Conservation (phyloP, 2,329 filamentous ascomycete genomes). For the Ramularia endophylla region DNA sequence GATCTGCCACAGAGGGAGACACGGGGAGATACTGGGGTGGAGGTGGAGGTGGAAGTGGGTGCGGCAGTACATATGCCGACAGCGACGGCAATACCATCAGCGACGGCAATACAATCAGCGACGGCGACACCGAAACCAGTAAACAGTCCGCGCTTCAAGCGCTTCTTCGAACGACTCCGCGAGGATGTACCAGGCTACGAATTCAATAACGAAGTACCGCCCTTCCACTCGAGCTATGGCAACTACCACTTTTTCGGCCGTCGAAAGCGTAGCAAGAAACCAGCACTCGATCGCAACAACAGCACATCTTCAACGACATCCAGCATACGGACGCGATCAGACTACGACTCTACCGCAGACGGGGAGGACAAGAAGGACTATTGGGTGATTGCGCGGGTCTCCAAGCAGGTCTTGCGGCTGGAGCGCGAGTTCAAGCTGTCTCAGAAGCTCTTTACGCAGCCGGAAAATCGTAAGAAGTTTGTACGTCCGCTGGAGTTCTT, state of each 20-base stretch:
- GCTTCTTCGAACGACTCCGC: slow-evolving; percentile 30
- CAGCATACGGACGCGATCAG: slow-evolving; percentile 22
- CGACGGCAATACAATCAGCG: no score
- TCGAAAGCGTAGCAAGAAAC: slow-evolving; percentile 38
- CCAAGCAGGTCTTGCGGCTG: slow-evolving; percentile 72
- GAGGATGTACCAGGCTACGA: slow-evolving; percentile 31
- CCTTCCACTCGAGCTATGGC: slow-evolving; percentile 63
- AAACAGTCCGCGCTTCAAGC: slow-evolving; percentile 18
- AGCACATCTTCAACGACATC: slow-evolving; percentile 35
- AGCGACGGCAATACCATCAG: no score
- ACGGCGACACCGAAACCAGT: slow-evolving; percentile 7
- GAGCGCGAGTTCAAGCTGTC: slow-evolving; percentile 83
- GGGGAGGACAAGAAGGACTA: slow-evolving; percentile 25
- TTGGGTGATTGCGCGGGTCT: slow-evolving; percentile 73
- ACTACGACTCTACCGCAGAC: slow-evolving; percentile 23
- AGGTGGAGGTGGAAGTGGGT: no score
- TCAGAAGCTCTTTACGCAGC: slow-evolving; percentile 55
- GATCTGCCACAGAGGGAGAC: no score
- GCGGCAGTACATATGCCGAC: no score
- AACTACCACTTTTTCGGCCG: slow-evolving; percentile 62
- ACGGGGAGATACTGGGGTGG: no score
- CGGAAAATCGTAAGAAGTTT: slow-evolving; percentile 64
- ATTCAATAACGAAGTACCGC: slow-evolving; percentile 33
- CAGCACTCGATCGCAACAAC: slow-evolving; percentile 23
- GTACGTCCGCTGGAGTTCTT: slow-evolving; percentile 75